Base-by-base conservation (phyloP, 2,329 filamentous ascomycete species). In the Apiospora pterosperma region DNA sequence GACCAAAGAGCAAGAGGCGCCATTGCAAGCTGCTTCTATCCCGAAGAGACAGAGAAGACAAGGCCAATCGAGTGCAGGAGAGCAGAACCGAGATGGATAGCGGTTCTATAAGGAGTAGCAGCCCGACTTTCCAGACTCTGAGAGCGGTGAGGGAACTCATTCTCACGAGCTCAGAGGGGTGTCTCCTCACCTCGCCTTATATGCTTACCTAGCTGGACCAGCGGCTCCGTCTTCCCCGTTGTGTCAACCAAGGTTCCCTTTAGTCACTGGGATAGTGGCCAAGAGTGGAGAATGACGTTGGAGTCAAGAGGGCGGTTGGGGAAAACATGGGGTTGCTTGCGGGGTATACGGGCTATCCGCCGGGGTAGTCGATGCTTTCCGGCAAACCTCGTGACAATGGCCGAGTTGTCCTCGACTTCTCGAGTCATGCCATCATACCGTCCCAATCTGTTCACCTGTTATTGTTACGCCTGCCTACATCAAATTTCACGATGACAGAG, bases 21-120 rank as follows among this genome's bases (percentile, higher is more conserved):
- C 60, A 62, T 62, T 16, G 8, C 10, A 41, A 14, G 66, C 65
- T 72, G 69, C 69, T 71, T 21, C 65, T 66, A 62, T 58, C 39
- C n/a, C 21, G n/a, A 38, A 19, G 55, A 23, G 12, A 48, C 11
- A 67, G 58, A 4, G 52, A 52, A 63, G 59, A n/a, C 44, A 41
- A 59, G 60, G 52, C n/a, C 25, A 23, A 36, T 64, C 31, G n/a
- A 59, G 10, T 10, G 19, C 23, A 59, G 11, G n/a, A 48, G 16
- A 28, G 19, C 10, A 21, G 11, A 16, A 21, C 39, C 39, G 39
- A 44, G 23, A 19, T 21, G 19, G 12, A 42, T 36, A 31, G 14
- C 55, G 11, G 34, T 38, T 38, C 58, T 28, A 31, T 14, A 11
- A 25, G 12, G n/a, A 19, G 6, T 23, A 19, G 23, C n/a, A n/a